Base-by-base conservation (phyloP, 305 asterid genomes). In the Ajuga reptans region DNA sequence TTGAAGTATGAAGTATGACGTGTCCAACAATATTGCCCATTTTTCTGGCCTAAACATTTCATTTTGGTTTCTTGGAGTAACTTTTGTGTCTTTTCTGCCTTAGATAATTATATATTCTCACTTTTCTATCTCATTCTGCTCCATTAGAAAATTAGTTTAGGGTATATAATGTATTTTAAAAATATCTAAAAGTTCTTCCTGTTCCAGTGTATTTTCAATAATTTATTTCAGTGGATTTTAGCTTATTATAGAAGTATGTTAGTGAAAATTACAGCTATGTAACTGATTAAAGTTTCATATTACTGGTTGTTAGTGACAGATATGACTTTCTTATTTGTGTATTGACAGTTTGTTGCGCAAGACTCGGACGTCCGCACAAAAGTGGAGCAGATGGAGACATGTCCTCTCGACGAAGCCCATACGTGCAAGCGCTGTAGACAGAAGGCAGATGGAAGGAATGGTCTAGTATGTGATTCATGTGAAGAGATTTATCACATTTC, bases 401-500 rank as follows among this genome's bases (percentile, higher is more conserved):
- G 64, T 27, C 15, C 58, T 21, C 72, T 52, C 10, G 65, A 73
- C 8, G 72, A 78, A 72, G 72, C 75, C 62, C 79, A 77, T 71
- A 72, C 84, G 16, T 90, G 97, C 85, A 75, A 64, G 70, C 69
- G 39, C 8, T 91, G 95, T 74, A 78, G 85, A 64, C 84, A 81
- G 71, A 85, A 81, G 66, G 86, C 90, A 0, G 90, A 90, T 69
- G 96, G 90, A 69, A 79, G 71, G 70, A 81, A 80, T 53, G 75
- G 87, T 78, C 84, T 93, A 59, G 87, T 87, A 47, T 93, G 98
- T 64, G 97, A 93, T 79, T 87, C 94, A 6, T 93, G 98, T 9
- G 98, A 93, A 66, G 90, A 82, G 60, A 89, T 93, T 78, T 87
- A 88, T 67, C 98, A 90, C 69, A 78, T 87, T 50, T 81, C 90